phyloP scores from a whole-genome alignment of 495 filamentous ascomycete species.

The Penicillium diatomitis region DNA sequence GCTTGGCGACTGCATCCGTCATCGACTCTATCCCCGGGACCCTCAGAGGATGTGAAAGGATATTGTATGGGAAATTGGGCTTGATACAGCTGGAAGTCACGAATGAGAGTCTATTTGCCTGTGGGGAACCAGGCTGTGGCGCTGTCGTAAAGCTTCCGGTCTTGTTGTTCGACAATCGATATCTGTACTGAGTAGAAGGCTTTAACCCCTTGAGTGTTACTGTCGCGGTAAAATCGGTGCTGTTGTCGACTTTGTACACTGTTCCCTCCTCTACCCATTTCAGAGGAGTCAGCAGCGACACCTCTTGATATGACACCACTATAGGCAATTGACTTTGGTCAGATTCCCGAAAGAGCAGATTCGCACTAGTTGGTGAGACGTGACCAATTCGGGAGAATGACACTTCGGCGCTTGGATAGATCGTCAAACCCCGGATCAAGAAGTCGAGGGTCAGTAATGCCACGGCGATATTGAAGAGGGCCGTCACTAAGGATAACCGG shows the following conservation, averaged over 20 bases:
- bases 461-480: conserved; percentile 59
- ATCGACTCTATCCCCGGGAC: conserved; percentile 71
- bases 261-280: conserved; percentile 59
- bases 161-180: conserved; percentile 72
- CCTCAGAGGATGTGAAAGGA: conserved; percentile 67
- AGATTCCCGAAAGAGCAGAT: conserved; percentile 76
- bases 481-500: conserved; percentile 51
- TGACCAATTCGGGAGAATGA: conserved; percentile 80
- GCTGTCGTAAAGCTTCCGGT: conserved; percentile 69
- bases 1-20: conserved; percentile 42
- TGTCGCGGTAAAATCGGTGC: conserved; percentile 71
- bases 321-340: conserved; percentile 65
- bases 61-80: conserved; percentile 78
- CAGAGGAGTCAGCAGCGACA: conserved; percentile 9
- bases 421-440: conserved; percentile 55
- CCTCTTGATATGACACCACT: conserved; percentile 51
- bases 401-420: conserved; percentile 62
- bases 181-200: conserved; percentile 64
- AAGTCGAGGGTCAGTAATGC: conserved; percentile 63
- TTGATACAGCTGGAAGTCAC: conserved; percentile 88
- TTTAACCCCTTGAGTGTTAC: conserved; percentile 47
- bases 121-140: conserved; percentile 51
- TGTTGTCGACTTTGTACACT: conserved; percentile 54
- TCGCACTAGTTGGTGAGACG: conserved; percentile 72
- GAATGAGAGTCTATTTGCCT: conserved; percentile 69